Evolutionary conservation across 176 grass and related monocot genomes (phyloP), one percentile per base, ranked within the genome.

Genomic region (Hordeum marinum): DNA sequence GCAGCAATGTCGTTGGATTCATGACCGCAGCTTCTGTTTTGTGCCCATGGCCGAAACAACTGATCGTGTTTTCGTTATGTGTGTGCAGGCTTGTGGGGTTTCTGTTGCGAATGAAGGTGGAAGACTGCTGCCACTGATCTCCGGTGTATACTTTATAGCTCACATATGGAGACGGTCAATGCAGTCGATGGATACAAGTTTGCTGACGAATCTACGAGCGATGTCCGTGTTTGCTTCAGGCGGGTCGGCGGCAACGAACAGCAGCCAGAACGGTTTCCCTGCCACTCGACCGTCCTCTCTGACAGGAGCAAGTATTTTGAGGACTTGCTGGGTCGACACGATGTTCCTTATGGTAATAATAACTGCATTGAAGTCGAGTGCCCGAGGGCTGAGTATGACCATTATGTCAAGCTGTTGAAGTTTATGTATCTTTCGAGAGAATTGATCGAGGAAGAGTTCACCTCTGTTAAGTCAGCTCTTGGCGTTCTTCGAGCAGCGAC

Each of bases 391-490:
- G 88, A 94, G 24, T 98, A 90, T 79, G 91, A 94, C 20, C 75
- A 94, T 80, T 89, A 95, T 91, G 84, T 93, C 77, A 95, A 90
- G 76, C 41, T 89, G 80, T 80, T 98, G 65, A 90, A 92, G 60
- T 52, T 89, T 42, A 77, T 95, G 46, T 95, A 98, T 71, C 42
- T 98, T 34, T 77, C 86, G 15, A 39, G 84, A 34, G 93, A 94
- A 58, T 89, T 83, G 70, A 34, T 96, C 89, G 18, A 84, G 65
- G 90, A 95, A n/a, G 90, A 85, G 5, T 90, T 93, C 74, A 90
- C 94, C 90, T 94, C 96, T 71, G 96, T 98, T 67, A 96, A 92
- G 81, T 94, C 84, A 41, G 68, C 88, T 24, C 24, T 96, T 27
- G 91, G 90, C 77, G 54, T 95, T 86, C 84, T 98, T 25, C 91